Base-by-base conservation (phyloP, 352 stramenopile species). In the Phytophthora capsici region DNA sequence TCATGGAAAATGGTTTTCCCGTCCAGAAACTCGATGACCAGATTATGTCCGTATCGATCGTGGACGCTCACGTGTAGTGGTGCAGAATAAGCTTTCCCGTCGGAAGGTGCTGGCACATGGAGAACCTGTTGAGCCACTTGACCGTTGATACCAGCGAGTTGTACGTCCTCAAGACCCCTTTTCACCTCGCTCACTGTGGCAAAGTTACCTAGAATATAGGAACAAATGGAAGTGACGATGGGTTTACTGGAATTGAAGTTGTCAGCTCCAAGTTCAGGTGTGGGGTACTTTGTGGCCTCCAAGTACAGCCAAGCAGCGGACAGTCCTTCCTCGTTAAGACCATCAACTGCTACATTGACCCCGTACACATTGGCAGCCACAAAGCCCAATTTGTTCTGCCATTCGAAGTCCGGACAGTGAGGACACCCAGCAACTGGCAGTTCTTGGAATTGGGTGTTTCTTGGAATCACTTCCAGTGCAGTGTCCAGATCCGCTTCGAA, bases 181-280 rank as follows among this genome's bases (percentile, higher is more conserved):
- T 78, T 75, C 14, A 90, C 82, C 49, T 91, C 85, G 2, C 81
- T 73, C 19, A 91, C 81, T 0, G 69, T 83, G 1, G 68, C 81
- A 52, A 81, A 93, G 57, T 90, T 90, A 32, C 85, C 82, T 45
- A 93, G 64, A 53, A 93, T 74, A 67, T 89, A 93, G 58, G 85
- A 79, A 36, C 79, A 84, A 19, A 90, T 37, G 4, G 78, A 88
- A n/a, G 77, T 82, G 25, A 93, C 65, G 22, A 93, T 78, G 3
- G 81, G 80, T 26, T 64, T 69, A 10, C 66, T 60, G 45, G 44
- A 58, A 59, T 71, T 75, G 46, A 73, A 71, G n/a, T 51, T 49
- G 17, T 20, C 50, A 6, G 55, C 32, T 12, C 49, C 63, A 12
- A 57, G 60, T 46, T 78, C 34, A 3, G 69, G 70, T 17, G 47